Conservation (phyloP, 2,329 filamentous ascomycete species). For the Epicoccum sorghinum region DNA sequence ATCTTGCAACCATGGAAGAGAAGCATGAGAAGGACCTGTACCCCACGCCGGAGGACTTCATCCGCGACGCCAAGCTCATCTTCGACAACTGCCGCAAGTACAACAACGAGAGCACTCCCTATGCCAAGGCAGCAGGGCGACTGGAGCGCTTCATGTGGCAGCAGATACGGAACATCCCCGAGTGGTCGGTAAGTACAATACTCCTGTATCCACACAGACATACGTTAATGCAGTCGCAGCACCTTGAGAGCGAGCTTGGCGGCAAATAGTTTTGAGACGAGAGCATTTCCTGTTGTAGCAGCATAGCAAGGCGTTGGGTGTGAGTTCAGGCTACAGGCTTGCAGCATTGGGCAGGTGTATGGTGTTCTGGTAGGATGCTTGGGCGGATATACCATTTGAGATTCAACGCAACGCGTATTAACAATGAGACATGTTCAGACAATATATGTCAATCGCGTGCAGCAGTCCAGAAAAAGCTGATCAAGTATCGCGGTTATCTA, state of each 20-base stretch:
- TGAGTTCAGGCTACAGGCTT: neutral
- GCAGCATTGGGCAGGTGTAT: conserved; percentile 23
- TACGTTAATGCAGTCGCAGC: conserved; percentile 23
- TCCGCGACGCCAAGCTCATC: conserved; percentile 84
- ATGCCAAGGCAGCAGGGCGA: conserved; percentile 93
- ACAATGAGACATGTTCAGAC: neutral
- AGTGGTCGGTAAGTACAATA: conserved; percentile 66
- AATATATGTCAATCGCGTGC: neutral
- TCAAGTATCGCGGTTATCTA: neutral
- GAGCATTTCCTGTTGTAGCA: neutral
- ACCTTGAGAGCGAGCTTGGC: conserved; percentile 39
- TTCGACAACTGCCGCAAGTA: conserved; percentile 96
- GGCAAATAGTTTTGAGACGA: conserved; percentile 26
- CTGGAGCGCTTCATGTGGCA: conserved; percentile 95
- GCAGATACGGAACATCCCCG: conserved; percentile 87
- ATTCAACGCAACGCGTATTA: neutral
- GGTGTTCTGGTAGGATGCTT: conserved; percentile 10
- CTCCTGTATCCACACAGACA: neutral
- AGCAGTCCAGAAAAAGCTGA: neutral
- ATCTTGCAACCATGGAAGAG: conserved; percentile 91
- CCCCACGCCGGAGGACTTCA: conserved; percentile 87
- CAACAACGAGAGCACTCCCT: conserved; percentile 93
- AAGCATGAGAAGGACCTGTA: conserved; percentile 96
- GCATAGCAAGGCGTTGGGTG: conserved; percentile 15
- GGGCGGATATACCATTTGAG: conserved; percentile 11